Base-by-base conservation (phyloP, 495 filamentous ascomycete genomes). In the Penicillium odoratum region DNA sequence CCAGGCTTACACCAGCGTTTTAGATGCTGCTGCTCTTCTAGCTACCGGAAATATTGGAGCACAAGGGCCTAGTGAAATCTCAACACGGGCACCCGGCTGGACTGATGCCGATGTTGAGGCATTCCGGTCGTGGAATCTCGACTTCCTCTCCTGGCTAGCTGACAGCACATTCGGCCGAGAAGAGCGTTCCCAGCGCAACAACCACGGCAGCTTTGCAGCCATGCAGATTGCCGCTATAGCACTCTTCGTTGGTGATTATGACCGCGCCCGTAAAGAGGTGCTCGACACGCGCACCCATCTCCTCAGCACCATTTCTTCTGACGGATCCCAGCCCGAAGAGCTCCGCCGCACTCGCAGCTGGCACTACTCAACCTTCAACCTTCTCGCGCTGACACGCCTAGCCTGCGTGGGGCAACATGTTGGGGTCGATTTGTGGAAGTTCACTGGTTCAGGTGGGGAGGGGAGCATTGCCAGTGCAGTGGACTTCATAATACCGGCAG, bases 331-430 rank as follows among this genome's bases (percentile, higher is more conserved):
- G 48, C 48, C 48, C 11, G 31, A 31, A 31, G 48, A 51, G 31
- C 48, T 51, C 13, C 9, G 1, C 9, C 10, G 48, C 11, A 51
- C 48, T 11, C 48, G 48, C 48, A 51, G 48, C 48, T 51, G 48
- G 48, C 48, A 51, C 28, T 51, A 51, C 28, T 51, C 48, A 21
- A 51, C 26, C 31, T 51, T 51, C 48, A 51, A 51, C 8, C 48
- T 51, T 36, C 13, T 30, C 28, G 48, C 48, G 16, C 29, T 31
- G 5, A 30, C 31, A 5, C 48, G 48, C 10, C 31, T 51, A 30
- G 48, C 29, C 11, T 34, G 11, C 16, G 48, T 51, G 48, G 48
- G 13, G 28, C 26, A 16, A 3, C 38, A 51, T 13, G 48, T 34
- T 16, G 48, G 30, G 34, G 34, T 38, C 34, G 34, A 38, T 11